These are phyloP conservation scores for Trametes versicolor DNA, from an alignment of 1,284 basidiomycete genomes.

Conservation along the genomic window DNA sequence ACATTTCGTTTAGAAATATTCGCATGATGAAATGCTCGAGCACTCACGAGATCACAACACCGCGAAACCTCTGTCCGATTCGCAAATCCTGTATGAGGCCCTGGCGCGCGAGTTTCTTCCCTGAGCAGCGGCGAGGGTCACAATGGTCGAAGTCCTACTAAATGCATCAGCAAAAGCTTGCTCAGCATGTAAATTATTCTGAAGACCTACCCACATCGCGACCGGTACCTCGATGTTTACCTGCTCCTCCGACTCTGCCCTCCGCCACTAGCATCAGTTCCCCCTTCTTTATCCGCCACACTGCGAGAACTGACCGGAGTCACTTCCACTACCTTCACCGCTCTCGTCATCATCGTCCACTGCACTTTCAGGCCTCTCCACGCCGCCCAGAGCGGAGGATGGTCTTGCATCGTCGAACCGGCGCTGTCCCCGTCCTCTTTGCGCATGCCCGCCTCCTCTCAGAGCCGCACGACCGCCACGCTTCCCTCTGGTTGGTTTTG, in stretches of 20 bases:
- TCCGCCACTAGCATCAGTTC: conserved; percentile 8
- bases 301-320: conserved; percentile 22
- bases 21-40: not conserved
- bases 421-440: conserved; percentile 31
- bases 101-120: conserved; percentile 91
- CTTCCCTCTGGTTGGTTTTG: conserved; percentile 26
- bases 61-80: conserved; percentile 89
- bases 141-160: conserved; percentile 95
- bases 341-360: conserved; percentile 24
- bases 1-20: no score
- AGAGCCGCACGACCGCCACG: conserved; percentile 26
- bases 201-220: conserved; percentile 85
- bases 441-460: conserved; percentile 30
- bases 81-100: conserved; percentile 88
- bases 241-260: conserved; percentile 28
- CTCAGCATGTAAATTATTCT: not conserved
- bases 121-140: conserved; percentile 94
- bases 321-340: conserved; percentile 23
- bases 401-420: conserved; percentile 45
- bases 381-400: conserved; percentile 46
- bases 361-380: conserved; percentile 33
- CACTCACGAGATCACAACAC: conserved; percentile 89
- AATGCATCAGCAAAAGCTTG: not conserved
- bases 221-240: conserved; percentile 71
- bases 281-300: not conserved